phyloP scores from a whole-genome alignment of 2,329 filamentous ascomycete species.

The Colletotrichum truncatum region DNA sequence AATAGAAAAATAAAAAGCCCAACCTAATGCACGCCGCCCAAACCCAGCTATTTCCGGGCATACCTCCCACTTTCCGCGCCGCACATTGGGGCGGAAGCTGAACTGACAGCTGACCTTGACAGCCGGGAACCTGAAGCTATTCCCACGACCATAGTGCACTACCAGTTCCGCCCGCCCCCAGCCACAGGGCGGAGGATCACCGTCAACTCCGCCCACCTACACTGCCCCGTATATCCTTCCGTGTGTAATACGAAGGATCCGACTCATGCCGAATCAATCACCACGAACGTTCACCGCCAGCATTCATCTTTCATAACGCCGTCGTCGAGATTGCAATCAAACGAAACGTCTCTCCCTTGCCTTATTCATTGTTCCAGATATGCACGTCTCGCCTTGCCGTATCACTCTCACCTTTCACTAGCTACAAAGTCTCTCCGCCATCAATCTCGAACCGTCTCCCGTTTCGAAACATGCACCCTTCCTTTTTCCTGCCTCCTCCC shows the following conservation, averaged over 20 bases:
- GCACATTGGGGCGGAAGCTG: not conserved
- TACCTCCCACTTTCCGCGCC: conserved; percentile 13
- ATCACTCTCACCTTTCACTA: too few relatives aligned
- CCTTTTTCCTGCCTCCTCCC: not conserved
- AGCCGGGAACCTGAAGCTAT: conserved; percentile 20
- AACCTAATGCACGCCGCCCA: not conserved
- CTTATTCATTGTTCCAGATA: too few relatives aligned
- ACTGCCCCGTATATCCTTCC: too few relatives aligned
- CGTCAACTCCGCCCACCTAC: too few relatives aligned
- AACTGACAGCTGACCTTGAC: not conserved
- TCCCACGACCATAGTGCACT: not conserved
- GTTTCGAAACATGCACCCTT: conserved; percentile 23
- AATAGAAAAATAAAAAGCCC: not conserved
- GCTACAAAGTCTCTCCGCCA: not conserved
- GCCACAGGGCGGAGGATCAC: too few relatives aligned
- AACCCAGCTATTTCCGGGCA: not conserved
- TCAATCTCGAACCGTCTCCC: not conserved
- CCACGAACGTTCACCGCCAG: too few relatives aligned
- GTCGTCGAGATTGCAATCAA: too few relatives aligned
- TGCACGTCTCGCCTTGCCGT: too few relatives aligned
- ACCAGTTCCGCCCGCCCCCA: not conserved
- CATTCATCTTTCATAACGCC: too few relatives aligned
- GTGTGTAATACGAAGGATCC: too few relatives aligned
- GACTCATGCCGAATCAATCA: too few relatives aligned
- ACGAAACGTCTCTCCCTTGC: too few relatives aligned